Conservation (phyloP, 495 filamentous ascomycete genomes). For the Haplographium delicatum region DNA sequence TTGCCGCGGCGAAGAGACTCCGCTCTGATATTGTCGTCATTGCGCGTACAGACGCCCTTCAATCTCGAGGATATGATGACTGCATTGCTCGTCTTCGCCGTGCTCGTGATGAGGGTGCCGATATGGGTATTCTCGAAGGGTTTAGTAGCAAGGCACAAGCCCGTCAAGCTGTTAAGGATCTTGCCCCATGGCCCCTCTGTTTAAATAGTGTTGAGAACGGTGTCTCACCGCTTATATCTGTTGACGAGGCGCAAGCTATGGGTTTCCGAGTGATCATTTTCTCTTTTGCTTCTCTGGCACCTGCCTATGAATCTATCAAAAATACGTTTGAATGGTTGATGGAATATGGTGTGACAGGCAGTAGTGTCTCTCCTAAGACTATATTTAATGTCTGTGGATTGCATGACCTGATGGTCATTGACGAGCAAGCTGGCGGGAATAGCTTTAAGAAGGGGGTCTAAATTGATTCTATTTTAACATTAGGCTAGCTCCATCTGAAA, state of each 20-base stretch:
- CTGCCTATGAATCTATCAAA: slow-evolving; percentile 48
- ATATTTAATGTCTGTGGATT: slow-evolving; percentile 26
- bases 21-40: slow-evolving; percentile 46
- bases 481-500: no score
- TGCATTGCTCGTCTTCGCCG: slow-evolving; percentile 59
- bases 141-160: slow-evolving; percentile 51
- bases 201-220: slow-evolving; percentile 63
- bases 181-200: slow-evolving; percentile 53
- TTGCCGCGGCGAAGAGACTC: slow-evolving; percentile 11
- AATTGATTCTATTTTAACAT: no score
- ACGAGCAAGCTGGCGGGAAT: slow-evolving; percentile 16
- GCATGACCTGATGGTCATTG: slow-evolving; percentile 16
- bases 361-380: slow-evolving; percentile 32
- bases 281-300: slow-evolving; percentile 45
- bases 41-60: slow-evolving; percentile 56
- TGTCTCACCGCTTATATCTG: slow-evolving; percentile 50
- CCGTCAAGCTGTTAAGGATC: slow-evolving; percentile 43
- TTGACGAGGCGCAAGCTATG: slow-evolving; percentile 51
- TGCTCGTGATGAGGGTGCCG: slow-evolving; percentile 42
- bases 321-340: slow-evolving; percentile 40
- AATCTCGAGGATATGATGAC: slow-evolving; percentile 51
- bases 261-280: slow-evolving; percentile 63
- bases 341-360: slow-evolving; percentile 43
- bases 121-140: slow-evolving; percentile 59
- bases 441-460: slow-evolving; percentile 12